A percentile compares a stretch with the other conserved stretches of the same genome.
Conservation (phyloP, 75 land plant genomes). For the Sequoiadendron giganteum region DNA sequence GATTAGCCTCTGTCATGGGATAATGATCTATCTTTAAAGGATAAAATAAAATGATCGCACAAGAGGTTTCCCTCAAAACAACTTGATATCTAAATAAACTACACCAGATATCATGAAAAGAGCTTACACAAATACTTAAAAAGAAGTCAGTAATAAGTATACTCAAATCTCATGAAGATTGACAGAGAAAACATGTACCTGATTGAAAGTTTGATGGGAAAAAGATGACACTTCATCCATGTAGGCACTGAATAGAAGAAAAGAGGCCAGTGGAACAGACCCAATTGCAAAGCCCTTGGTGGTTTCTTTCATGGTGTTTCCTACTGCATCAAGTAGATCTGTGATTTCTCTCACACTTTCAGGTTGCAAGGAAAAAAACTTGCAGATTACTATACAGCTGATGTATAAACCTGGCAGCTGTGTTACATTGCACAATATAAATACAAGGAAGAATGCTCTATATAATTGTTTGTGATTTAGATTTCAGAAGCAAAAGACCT, state of each 20-base stretch:
- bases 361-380: constrained; percentile 55
- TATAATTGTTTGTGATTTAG: not conserved
- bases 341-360: constrained; percentile 99
- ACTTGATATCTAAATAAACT: not conserved
- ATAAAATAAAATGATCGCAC: not conserved
- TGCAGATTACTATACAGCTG: not conserved
- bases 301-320: constrained; percentile 98
- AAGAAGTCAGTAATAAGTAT: too few relatives aligned
- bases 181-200: constrained; percentile 38
- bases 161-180: too few relatives aligned
- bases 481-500: not conserved
- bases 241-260: constrained; percentile 99
- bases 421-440: not conserved
- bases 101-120: not conserved
- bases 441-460: not conserved
- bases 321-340: constrained; percentile 98
- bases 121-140: not conserved
- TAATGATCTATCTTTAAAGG: not conserved
- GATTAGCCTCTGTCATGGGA: not conserved
- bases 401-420: not conserved
- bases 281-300: constrained; percentile 99
- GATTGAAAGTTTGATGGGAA: constrained; percentile 66
- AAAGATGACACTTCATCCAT: constrained; percentile 98
- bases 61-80: not conserved
- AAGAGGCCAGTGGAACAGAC: constrained; percentile 98